These are phyloP conservation scores for Trichoderma semiorbis DNA, from an alignment of 2,329 filamentous ascomycete genomes.

Conservation along the genomic window DNA sequence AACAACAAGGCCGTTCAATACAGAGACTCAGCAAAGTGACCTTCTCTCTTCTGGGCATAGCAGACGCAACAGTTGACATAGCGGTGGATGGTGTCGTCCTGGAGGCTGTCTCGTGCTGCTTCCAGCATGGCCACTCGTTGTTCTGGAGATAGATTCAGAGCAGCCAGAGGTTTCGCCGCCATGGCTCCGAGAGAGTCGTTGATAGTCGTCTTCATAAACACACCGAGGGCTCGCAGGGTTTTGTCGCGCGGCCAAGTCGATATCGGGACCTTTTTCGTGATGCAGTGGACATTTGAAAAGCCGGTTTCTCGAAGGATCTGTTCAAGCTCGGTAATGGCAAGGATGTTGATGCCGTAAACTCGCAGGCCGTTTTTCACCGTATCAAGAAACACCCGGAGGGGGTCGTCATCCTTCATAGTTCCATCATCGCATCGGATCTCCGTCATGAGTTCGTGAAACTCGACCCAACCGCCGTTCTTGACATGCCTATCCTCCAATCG, in stretches of 20 bases:
- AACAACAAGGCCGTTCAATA: not conserved
- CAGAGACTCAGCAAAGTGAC: not conserved
- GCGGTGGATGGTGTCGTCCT: slow-evolving; percentile 37
- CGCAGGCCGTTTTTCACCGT: slow-evolving; percentile 31
- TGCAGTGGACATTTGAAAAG: slow-evolving; percentile 42
- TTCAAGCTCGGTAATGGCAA: slow-evolving; percentile 33
- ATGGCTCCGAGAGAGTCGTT: slow-evolving; percentile 41
- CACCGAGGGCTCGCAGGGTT: slow-evolving; percentile 39
- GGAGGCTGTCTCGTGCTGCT: slow-evolving; percentile 33
- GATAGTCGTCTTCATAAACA: slow-evolving; percentile 43
- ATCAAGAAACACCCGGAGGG: slow-evolving; percentile 34
- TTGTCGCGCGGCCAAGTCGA: slow-evolving; percentile 43
- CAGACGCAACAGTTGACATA: slow-evolving; percentile 43
- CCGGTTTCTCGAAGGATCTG: slow-evolving; percentile 39
- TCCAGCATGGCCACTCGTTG: slow-evolving; percentile 35
- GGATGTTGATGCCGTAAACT: slow-evolving; percentile 39
- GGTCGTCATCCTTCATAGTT: slow-evolving; percentile 41
- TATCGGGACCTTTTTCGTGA: slow-evolving; percentile 44
- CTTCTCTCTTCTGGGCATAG: slow-evolving; percentile 40
- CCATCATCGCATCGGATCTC: slow-evolving; percentile 42
- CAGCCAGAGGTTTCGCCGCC: slow-evolving; percentile 40
- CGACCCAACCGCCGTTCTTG: slow-evolving; percentile 49
- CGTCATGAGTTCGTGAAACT: slow-evolving; percentile 46
- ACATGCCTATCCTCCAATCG: slow-evolving; percentile 34
- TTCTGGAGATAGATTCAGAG: slow-evolving; percentile 33